Conservation (phyloP, 106 monocot genomes). For the Agapanthus africanus region DNA sequence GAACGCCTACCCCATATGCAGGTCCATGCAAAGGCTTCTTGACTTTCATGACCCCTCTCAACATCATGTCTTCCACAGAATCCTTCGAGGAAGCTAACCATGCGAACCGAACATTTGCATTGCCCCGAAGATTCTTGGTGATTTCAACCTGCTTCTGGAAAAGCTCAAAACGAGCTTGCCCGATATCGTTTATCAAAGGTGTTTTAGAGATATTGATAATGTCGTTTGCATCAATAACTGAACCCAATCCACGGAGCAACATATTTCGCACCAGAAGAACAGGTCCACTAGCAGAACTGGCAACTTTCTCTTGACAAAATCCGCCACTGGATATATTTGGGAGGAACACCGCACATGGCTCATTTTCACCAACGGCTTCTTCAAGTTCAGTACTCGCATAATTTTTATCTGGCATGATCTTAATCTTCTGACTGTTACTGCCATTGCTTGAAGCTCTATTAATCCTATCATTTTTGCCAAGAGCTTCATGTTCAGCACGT, state of each 20-base stretch:
- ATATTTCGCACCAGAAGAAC: constrained; percentile 43
- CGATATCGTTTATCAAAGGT: constrained; percentile 30
- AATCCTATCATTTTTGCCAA: constrained; percentile 13
- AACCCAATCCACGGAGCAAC: constrained; percentile 55
- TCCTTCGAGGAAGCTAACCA: constrained; percentile 69
- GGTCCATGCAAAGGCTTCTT: constrained; percentile 19
- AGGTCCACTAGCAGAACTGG: constrained; percentile 11
- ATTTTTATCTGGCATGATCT: not conserved
- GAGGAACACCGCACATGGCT: constrained; percentile 25
- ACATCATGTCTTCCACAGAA: constrained; percentile 53
- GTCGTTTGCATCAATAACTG: constrained; percentile 44
- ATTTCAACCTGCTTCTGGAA: constrained; percentile 63
- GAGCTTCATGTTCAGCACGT: constrained; percentile 28
- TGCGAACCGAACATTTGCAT: constrained; percentile 83
- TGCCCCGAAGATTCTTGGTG: constrained; percentile 42
- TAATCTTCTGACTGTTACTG: not conserved
- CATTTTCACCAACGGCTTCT: constrained; percentile 45
- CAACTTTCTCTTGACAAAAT: constrained; percentile 12
- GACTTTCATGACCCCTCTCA: constrained; percentile 30
- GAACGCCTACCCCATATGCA: constrained; percentile 39
- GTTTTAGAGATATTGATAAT: constrained; percentile 53
- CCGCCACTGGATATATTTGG: constrained; percentile 1
- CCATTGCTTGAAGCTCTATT: not conserved
- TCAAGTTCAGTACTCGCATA: not conserved
- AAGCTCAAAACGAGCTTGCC: constrained; percentile 38